Percentiles rank a stretch among this genome's conserved stretches.
Conservation (phyloP, 345 rosid species). For the Syzygium grande region DNA sequence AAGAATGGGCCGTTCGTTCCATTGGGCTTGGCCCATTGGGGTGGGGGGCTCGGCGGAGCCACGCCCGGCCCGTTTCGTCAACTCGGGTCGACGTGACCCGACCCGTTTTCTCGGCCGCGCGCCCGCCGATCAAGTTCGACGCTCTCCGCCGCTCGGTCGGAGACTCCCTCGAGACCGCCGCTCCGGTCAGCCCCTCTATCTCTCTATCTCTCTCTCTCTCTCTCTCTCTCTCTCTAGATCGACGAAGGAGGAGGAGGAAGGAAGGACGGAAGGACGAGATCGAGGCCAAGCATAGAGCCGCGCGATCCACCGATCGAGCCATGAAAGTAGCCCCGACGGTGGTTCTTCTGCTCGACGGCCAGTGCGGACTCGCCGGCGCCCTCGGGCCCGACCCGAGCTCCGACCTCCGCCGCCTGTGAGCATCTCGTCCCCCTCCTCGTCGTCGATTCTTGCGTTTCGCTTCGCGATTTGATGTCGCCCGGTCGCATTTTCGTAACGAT, state of each 20-base stretch:
- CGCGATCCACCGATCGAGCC: neutral
- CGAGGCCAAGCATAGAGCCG: neutral
- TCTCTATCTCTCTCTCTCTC: too few species aligned
- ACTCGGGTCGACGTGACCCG: neutral
- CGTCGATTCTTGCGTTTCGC: neutral
- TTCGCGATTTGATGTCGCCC: neutral
- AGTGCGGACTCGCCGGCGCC: slow-evolving; percentile 41
- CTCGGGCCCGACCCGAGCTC: slow-evolving; percentile 37
- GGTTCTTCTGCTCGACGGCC: slow-evolving; percentile 39
- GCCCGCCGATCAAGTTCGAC: neutral
- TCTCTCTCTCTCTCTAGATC: neutral
- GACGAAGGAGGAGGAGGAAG: neutral
- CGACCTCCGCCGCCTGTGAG: slow-evolving; percentile 40
- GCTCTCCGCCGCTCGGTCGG: neutral
- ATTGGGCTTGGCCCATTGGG: neutral
- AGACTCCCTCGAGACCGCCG: neutral
- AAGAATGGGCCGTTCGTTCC: neutral
- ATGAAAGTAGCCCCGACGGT: slow-evolving; percentile 55
- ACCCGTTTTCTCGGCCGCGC: neutral
- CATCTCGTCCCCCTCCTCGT: neutral
- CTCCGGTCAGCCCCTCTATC: neutral
- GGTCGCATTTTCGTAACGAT: neutral
- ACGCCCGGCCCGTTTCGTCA: neutral
- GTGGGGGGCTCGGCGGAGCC: neutral
- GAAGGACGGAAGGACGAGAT: neutral